A percentile compares a stretch with the other conserved stretches of the same genome.
Conservation (phyloP, 805 yeast species). For the Torulaspora franciscae region DNA sequence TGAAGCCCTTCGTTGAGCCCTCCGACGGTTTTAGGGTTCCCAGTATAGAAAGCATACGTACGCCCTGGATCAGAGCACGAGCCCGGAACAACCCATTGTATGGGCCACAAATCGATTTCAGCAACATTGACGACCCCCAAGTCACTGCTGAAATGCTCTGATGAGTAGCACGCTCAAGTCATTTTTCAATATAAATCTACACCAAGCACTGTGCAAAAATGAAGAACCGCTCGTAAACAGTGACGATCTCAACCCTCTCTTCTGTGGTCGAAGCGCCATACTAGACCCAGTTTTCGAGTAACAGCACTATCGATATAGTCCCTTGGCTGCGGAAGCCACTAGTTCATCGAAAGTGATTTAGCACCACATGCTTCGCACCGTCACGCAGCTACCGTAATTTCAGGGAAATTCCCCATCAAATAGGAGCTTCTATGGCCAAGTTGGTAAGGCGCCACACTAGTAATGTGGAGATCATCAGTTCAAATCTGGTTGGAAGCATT, state of each 20-base stretch:
- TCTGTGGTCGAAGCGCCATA: no score
- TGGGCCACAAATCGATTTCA: not conserved
- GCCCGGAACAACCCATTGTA: not conserved
- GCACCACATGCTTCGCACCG: not conserved
- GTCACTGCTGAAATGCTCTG: not conserved
- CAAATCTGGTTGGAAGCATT: slow-evolving; percentile 67
- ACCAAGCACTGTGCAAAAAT: no score
- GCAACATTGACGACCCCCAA: not conserved
- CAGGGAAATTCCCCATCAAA: not conserved
- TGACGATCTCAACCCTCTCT: no score
- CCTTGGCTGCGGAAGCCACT: no score
- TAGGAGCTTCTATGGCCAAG: slow-evolving; percentile 52
- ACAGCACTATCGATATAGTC: no score
- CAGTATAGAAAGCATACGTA: slow-evolving; percentile 44
- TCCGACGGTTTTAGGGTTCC: slow-evolving; percentile 54
- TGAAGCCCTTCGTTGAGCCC: slow-evolving; percentile 55
- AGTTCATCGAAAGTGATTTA: no score
- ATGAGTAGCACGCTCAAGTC: no score
- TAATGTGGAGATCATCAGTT: slow-evolving; percentile 83
- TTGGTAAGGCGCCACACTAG: slow-evolving; percentile 88
- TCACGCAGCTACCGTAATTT: no score
- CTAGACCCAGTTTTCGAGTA: no score
- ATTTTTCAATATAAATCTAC: no score
- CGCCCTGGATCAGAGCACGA: not conserved
- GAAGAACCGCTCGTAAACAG: no score